Evolutionary conservation across 2,329 filamentous ascomycete species (phyloP).

Genomic region (Colletotrichum godetiae): DNA sequence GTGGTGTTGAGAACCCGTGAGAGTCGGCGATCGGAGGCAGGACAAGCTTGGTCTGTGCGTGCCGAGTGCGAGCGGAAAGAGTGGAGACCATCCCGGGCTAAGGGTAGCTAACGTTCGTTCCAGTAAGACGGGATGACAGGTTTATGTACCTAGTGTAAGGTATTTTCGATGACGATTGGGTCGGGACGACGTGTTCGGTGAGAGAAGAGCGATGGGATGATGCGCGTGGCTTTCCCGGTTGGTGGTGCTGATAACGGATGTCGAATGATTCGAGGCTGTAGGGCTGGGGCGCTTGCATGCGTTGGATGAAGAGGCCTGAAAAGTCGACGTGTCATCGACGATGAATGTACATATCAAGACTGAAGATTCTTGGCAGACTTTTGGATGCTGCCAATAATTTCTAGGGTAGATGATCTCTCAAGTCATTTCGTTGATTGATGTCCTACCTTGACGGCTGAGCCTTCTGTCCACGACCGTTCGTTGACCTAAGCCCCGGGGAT

Average conservation of each 20-base stretch:
- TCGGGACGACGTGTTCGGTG: neutral
- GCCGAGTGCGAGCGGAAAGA: conserved; percentile 25
- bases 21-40: neutral
- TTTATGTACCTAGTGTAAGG: neutral
- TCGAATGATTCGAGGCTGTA: neutral
- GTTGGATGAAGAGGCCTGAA: neutral
- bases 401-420: neutral
- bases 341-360: no score
- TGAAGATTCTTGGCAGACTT: neutral
- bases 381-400: neutral
- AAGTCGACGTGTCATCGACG: neutral
- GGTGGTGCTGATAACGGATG: neutral
- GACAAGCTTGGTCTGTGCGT: conserved; percentile 22
- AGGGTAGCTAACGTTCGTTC: neutral
- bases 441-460: neutral
- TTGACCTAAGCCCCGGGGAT: neutral
- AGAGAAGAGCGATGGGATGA: neutral
- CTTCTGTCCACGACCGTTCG: neutral
- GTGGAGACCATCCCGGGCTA: neutral
- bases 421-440: no score
- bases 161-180: neutral
- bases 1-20: neutral
- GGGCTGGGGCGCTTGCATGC: neutral
- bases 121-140: neutral
- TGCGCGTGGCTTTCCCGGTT: neutral